phyloP scores from a whole-genome alignment of 768 basidiomycete species.

The Boletus vinaceobasis region DNA sequence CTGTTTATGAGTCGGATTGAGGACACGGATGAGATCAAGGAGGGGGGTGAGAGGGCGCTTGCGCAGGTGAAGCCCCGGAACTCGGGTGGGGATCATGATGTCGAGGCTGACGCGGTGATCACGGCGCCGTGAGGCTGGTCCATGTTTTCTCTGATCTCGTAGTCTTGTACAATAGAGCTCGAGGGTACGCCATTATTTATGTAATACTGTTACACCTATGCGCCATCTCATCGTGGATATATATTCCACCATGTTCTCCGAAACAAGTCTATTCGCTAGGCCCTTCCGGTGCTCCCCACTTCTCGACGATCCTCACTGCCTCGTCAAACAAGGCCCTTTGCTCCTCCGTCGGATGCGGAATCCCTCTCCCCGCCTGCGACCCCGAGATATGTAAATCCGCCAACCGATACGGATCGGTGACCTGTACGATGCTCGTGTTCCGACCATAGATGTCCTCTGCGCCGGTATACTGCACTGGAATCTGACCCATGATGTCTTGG shows the following conservation, averaged over 20 bases:
- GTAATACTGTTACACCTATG: no score
- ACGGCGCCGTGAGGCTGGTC: not conserved
- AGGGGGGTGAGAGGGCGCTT: not conserved
- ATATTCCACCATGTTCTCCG: no score
- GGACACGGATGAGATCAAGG: constrained; percentile 20
- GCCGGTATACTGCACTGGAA: constrained; percentile 37
- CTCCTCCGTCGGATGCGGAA: constrained; percentile 50
- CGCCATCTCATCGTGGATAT: no score
- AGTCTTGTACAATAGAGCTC: no score
- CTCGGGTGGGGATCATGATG: not conserved
- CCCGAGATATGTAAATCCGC: constrained; percentile 35
- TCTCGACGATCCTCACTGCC: constrained; percentile 64
- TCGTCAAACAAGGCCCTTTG: constrained; percentile 66
- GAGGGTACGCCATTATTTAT: no score
- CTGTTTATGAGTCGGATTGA: constrained; percentile 39
- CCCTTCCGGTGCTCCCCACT: constrained; percentile 30
- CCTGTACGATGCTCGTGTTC: constrained; percentile 63
- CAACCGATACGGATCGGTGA: constrained; percentile 13
- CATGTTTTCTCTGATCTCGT: no score
- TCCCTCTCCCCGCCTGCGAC: constrained; percentile 50
- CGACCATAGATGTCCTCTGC: constrained; percentile 72
- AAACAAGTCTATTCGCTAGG: not conserved
- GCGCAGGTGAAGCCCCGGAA: not conserved
- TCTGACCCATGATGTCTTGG: constrained; percentile 55
- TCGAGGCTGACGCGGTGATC: not conserved